Conservation (phyloP, 2,329 filamentous ascomycete species). For the Phialemonium atrogriseum region DNA sequence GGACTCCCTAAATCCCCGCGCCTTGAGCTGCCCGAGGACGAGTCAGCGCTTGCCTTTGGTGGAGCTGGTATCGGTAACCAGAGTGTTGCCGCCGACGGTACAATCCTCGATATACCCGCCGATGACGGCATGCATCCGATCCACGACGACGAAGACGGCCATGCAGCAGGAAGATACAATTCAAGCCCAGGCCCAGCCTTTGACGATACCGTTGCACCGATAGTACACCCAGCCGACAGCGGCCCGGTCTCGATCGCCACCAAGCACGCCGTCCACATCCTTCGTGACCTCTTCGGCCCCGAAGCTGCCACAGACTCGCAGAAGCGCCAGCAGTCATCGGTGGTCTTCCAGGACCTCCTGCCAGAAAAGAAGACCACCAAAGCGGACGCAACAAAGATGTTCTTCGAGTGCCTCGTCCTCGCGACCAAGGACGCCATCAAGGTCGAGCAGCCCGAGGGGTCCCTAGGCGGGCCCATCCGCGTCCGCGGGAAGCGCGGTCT, state of each 20-base stretch:
- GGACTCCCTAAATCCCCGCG: constrained; percentile 60
- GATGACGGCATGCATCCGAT: constrained; percentile 40
- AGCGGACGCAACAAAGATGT: constrained; percentile 97
- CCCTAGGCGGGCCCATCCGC: constrained; percentile 70
- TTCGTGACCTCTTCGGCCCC: constrained; percentile 78
- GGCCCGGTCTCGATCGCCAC: constrained; percentile 86
- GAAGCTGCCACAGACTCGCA: constrained; percentile 61
- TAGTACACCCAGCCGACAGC: constrained; percentile 73
- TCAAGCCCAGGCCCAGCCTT: constrained; percentile 52
- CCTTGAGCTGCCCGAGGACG: constrained; percentile 59
- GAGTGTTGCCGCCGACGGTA: constrained; percentile 49
- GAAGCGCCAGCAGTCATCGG: constrained; percentile 65
- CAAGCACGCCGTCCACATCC: constrained; percentile 89
- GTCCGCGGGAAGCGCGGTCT: constrained; percentile 90
- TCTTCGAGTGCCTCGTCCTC: constrained; percentile 92
- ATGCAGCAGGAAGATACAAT: constrained; percentile 21
- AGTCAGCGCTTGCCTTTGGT: constrained; percentile 39
- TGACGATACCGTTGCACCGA: constrained; percentile 68
- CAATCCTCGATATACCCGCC: constrained; percentile 56
- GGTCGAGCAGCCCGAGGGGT: constrained; percentile 71
- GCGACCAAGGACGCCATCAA: constrained; percentile 98
- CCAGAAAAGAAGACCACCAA: constrained; percentile 74
- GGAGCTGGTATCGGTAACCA: constrained; percentile 45
- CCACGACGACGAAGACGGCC: constrained; percentile 37
- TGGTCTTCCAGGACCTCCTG: constrained; percentile 85